Evolutionary conservation across 73 alveolate genomes (phyloP), one percentile per base, ranked within the genome.

Genomic region (Symbiodinium pilosum): DNA sequence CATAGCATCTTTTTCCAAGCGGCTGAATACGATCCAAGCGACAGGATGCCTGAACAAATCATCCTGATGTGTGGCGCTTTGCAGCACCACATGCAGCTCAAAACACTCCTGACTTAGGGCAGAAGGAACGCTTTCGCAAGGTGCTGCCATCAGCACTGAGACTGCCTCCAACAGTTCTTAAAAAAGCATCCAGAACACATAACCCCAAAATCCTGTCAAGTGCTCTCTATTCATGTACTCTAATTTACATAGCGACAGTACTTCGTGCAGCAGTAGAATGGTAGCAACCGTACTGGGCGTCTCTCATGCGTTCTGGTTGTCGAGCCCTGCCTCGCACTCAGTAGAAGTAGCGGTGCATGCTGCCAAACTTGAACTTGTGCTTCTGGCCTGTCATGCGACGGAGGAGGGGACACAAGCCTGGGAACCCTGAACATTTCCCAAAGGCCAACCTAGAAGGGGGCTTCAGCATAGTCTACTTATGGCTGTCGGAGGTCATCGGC

Each of bases 331-430:
- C 44, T 16, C 43, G 87, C 54, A 41, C 92, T 93, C 98, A 93
- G 98, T 93, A 93, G 98, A 93, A 93, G 98, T 93, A 93, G 84
- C 98, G 98, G 93, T 93, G 98, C 98, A 73, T 81, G 98, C 93
- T 93, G 59, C 43, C 83, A 39, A 73, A 93, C 91, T 73, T 93
- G 93, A 93, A 93, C 98, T 93, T 93, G 98, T 93, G 98, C 98
- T 93, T 93, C 97, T 91, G 97, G 43, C 97, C 97, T 91, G 18
- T 24, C 81, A 32, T n/a, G n/a, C n/a, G n/a, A n/a, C 9, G 20
- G 9, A 43, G 59, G 20, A 39, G n/a, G 44, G 5, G 4, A 52
- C 69, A 52, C 69, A 52, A 52, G 20, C n/a, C n/a, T n/a, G n/a
- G n/a, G n/a, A n/a, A n/a, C n/a, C n/a, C n/a, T n/a, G n/a, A n/a